Percentiles rank a stretch among this genome's conserved stretches.
Evolutionary conservation across 352 stramenopile genomes (phyloP).

Genomic region (Blastocystis sp.): DNA sequence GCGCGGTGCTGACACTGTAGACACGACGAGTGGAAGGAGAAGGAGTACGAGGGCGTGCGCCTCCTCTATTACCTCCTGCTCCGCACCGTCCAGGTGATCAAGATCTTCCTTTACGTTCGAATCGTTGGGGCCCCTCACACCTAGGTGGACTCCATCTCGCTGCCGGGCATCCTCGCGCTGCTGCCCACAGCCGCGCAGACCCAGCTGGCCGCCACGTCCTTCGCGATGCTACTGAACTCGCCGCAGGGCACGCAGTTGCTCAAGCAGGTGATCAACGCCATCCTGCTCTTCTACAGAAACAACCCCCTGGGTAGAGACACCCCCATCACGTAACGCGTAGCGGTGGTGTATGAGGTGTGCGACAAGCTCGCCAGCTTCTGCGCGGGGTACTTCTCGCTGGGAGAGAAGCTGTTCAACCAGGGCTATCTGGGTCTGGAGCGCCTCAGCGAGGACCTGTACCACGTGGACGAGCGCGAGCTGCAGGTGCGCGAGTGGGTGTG

Average conservation of each 20-base stretch:
- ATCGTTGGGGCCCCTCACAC: background rate
- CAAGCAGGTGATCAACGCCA: constrained; percentile 32
- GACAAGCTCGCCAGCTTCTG: constrained; percentile 27
- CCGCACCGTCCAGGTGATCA: constrained; percentile 5
- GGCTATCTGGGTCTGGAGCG: background rate
- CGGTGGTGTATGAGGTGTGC: constrained; percentile 14
- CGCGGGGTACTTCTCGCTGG: constrained; percentile 34
- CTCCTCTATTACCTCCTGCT: constrained; percentile 41
- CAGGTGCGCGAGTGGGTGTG: background rate
- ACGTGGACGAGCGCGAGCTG: background rate
- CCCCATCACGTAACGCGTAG: background rate
- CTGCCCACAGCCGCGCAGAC: background rate
- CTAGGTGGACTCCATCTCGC: constrained; percentile 35
- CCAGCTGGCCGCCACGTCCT: background rate
- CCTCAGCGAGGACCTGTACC: background rate
- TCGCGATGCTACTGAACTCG: constrained; percentile 34
- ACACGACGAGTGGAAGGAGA: constrained; percentile 1
- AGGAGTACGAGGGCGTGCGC: constrained; percentile 9
- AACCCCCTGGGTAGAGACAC: constrained; percentile 24
- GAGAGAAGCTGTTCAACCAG: constrained; percentile 67
- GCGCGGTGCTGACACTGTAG: background rate
- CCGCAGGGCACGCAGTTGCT: background rate
- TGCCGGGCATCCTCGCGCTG: constrained; percentile 3
- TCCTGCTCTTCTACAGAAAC: constrained; percentile 34
- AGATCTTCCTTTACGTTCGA: constrained; percentile 35